phyloP scores from a whole-genome alignment of 352 stramenopile species.

The Pythium volutum region DNA sequence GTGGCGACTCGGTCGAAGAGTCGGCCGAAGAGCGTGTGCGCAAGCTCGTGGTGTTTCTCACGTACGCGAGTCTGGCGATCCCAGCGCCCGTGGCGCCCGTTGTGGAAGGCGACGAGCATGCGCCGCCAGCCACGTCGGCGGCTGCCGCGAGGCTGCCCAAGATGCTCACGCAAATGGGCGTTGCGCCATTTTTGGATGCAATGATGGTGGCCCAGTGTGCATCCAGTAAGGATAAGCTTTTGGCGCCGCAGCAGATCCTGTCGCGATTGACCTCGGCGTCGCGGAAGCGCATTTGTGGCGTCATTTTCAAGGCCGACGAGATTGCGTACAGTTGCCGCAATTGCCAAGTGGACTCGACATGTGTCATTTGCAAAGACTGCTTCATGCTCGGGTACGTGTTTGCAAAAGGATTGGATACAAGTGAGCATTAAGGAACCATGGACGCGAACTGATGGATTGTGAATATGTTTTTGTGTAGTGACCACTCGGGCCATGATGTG shows the following conservation, averaged over 20 bases:
- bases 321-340: constrained; percentile 88
- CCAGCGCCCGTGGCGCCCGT: not conserved
- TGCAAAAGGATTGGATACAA: not conserved
- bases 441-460: not conserved
- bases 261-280: constrained; percentile 54
- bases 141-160: not conserved
- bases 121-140: constrained; percentile 9
- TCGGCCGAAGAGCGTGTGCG: constrained; percentile 27
- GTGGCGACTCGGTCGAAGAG: constrained; percentile 19
- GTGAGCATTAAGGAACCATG: not conserved
- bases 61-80: constrained; percentile 38
- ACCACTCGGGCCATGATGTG: constrained; percentile 79
- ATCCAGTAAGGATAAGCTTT: constrained; percentile 46
- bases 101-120: not conserved
- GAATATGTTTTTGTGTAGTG: constrained; percentile 23
- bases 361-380: constrained; percentile 85
- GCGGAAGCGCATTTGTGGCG: constrained; percentile 75
- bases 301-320: constrained; percentile 84
- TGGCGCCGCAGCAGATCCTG: constrained; percentile 50
- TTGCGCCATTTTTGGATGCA: constrained; percentile 39
- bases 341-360: constrained; percentile 83
- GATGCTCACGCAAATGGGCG: constrained; percentile 7
- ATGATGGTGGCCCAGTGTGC: constrained; percentile 54
- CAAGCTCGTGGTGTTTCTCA: constrained; percentile 45
- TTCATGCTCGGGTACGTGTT: constrained; percentile 67